These are phyloP conservation scores for Jaenimonas drosophilae DNA, from an alignment of 208 protist genomes.

Conservation along the genomic window DNA sequence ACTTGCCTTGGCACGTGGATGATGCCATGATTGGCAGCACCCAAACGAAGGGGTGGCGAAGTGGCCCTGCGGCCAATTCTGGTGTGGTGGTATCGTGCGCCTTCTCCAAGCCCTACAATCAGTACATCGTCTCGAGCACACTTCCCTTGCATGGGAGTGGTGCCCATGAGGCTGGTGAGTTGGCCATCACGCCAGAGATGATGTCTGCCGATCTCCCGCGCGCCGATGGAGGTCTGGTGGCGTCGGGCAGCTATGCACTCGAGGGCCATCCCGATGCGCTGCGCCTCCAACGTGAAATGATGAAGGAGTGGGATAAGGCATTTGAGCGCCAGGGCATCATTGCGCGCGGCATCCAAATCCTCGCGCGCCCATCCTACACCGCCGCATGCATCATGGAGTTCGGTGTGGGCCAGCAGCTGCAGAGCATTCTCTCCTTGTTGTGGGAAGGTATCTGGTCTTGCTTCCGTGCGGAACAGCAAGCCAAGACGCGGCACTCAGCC, in stretches of 20 bases:
- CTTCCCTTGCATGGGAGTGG: too few species aligned
- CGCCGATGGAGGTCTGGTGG: too few species aligned
- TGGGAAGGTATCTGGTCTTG: constrained; percentile 82
- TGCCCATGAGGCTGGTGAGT: too few species aligned
- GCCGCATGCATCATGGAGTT: constrained; percentile 92
- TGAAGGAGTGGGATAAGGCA: constrained; percentile 55
- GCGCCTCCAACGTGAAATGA: constrained; percentile 80
- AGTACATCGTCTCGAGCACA: constrained; percentile 24
- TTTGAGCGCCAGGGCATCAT: constrained; percentile 85
- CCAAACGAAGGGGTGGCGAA: constrained; percentile 2
- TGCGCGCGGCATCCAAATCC: constrained; percentile 53
- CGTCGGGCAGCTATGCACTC: neutral
- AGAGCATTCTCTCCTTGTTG: constrained; percentile 90
- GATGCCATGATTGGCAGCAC: constrained; percentile 27
- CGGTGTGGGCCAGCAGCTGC: constrained; percentile 76
- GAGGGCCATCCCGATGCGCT: constrained; percentile 40
- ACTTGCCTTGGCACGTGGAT: constrained; percentile 26
- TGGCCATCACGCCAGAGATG: neutral
- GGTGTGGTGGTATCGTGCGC: too few species aligned
- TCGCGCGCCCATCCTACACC: constrained; percentile 45
- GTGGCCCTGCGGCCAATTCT: neutral
- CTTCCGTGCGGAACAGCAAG: constrained; percentile 83
- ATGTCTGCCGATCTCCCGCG: too few species aligned
- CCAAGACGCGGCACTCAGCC: constrained; percentile 18
- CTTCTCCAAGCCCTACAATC: constrained; percentile 37